These are phyloP conservation scores for Cadophora gregata DNA, from an alignment of 2,329 filamentous ascomycete genomes.

Conservation along the genomic window DNA sequence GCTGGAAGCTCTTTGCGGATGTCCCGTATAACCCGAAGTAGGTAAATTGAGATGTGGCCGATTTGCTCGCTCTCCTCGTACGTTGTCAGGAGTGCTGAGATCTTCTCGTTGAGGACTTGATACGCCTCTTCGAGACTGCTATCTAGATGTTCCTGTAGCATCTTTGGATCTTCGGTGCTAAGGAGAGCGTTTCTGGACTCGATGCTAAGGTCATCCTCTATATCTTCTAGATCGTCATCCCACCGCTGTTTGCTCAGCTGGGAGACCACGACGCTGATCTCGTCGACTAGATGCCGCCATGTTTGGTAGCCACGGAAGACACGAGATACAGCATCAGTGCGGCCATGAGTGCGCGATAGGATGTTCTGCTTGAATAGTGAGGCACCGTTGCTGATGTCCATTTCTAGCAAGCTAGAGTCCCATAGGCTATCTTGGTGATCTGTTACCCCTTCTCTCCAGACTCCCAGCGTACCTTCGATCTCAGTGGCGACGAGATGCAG, in stretches of 20 bases:
- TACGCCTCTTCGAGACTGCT: conserved; percentile 63
- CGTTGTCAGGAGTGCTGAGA: conserved; percentile 57
- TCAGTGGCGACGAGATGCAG: conserved; percentile 70
- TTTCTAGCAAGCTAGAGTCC: conserved; percentile 67
- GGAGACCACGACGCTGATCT: conserved; percentile 66
- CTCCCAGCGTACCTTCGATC: conserved; percentile 64
- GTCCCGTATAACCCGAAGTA: conserved; percentile 77
- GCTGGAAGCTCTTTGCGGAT: conserved; percentile 70
- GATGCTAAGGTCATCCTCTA: conserved; percentile 75
- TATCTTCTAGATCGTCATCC: conserved; percentile 74
- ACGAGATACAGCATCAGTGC: conserved; percentile 68
- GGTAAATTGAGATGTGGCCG: conserved; percentile 64
- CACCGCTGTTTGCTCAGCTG: conserved; percentile 71
- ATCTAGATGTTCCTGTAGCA: conserved; percentile 65
- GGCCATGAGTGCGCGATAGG: conserved; percentile 72
- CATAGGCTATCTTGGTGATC: conserved; percentile 66
- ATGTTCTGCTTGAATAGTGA: conserved; percentile 72
- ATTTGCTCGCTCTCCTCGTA: conserved; percentile 54
- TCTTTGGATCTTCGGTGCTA: conserved; percentile 73
- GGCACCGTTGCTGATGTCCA: conserved; percentile 70
- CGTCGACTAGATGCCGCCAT: conserved; percentile 78
- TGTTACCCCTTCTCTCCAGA: conserved; percentile 62
- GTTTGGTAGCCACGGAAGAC: conserved; percentile 68
- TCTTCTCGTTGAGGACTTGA: conserved; percentile 60
- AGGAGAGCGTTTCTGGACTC: conserved; percentile 70